Base-by-base conservation (phyloP, 192 early-diverging fungal species). In the Diversispora epigaea region DNA sequence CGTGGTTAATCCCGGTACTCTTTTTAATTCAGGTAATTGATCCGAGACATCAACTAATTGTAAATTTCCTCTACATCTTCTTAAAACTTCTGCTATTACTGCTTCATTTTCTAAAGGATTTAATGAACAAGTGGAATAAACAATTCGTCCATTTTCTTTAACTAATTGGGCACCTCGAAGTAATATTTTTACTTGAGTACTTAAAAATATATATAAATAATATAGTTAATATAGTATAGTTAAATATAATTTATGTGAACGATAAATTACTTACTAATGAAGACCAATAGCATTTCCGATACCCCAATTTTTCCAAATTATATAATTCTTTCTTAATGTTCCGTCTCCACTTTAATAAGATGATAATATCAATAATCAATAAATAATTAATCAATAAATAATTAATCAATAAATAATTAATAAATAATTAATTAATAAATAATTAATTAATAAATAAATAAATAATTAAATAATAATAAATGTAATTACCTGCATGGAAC, bases 61-160 rank as follows among this genome's bases (percentile, higher is more conserved):
- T 65, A 99, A 78, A 0, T 94, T 87, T 45, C 93, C 89, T 49
- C 86, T 84, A 55, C 82, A 77, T 50, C 81, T 75, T 73, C 83
- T 87, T 78, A 98, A 81, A 12, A 92, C 86, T 58, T 91, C 92
- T 32, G 92, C 94, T 1, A 98, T 93, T 50, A 98, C 96, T 6
- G 95, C 95, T 82, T 99, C 96, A 77, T 98, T 96, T 81, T 98
- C 96, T 68, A 98, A 83, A 17, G 98, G 96, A 80, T 99, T 99
- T 80, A 99, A 91, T 43, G 96, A 94, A 85, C 98, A 99, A 3
- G 98, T 99, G 44, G 95, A 97, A 78, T 98, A 99, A 0, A 99
- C 98, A 68, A 99, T 84, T 44, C 94, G 87, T 2, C 96, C 98
- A 52, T 93, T 94, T 50, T 93, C 84, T 85, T 96, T 96, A 64